Evolutionary conservation across 2,329 filamentous ascomycete genomes (phyloP), one percentile per base, ranked within the genome.

Genomic region (Geosmithia morbida): DNA sequence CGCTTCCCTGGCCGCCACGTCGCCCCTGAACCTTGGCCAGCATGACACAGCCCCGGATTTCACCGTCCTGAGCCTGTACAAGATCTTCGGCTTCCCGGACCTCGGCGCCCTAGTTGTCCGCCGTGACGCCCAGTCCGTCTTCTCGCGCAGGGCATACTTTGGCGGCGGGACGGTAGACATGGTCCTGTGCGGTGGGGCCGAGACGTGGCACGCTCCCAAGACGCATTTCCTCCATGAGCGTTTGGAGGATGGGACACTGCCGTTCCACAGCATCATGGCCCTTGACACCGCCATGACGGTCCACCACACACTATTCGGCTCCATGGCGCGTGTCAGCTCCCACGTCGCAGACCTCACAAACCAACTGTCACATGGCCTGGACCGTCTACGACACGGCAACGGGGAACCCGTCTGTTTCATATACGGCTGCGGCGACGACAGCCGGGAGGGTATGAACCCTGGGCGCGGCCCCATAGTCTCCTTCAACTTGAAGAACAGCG

Each of bases 71-170:
- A 96, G 89, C 61, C 80, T 97, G 52, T 94, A 96, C 67, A 98
- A 97, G 62, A 89, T 96, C n/a, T 97, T 97, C 61, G 90, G 92
- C 1, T 96, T 96, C 53, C 90, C 90, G 0, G 87, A 97, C 59
- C 69, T 97, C 2, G 90, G 90, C 2, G 88, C 82, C 1, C 66
- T 98, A 49, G 79, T 97, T 29, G 79, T 97, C 13, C 79, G 84
- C 41, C 88, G 86, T 54, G 71, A 77, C 30, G 77, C 85, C 13
- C 78, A 76, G 7, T 61, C 72, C 40, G 59, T 83, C 2, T 80
- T 95, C 44, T 67, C 75, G 30, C 68, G 70, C 41, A 77, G 87
- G 50, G 80, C 69, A 51, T 98, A 94, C 57, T 98, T 98, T 64
- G 90, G 90, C 6, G 92, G 90, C 7, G 92, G 92, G 3, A 97